Conservation (phyloP, 2,329 filamentous ascomycete genomes). For the Magnaporthiopsis rhizophila region DNA sequence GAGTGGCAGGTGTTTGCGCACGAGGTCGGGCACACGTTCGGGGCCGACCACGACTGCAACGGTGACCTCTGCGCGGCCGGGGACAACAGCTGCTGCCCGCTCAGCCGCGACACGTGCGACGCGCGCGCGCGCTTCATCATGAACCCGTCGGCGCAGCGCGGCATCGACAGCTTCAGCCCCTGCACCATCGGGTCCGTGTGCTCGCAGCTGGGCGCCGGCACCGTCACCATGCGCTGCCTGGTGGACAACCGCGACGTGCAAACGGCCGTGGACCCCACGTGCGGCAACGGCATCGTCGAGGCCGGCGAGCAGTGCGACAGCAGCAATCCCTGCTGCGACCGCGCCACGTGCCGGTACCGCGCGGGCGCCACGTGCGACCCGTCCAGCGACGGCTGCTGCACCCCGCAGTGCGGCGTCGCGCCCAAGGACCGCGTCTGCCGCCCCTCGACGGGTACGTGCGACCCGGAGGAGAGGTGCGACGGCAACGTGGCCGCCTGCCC, state of each 20-base stretch:
- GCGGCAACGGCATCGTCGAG: slow-evolving; percentile 96
- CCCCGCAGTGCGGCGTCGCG: slow-evolving; percentile 56
- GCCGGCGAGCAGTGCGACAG: slow-evolving; percentile 89
- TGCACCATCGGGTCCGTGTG: slow-evolving; percentile 94
- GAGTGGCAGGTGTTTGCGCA: slow-evolving; percentile 97
- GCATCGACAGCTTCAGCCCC: slow-evolving; percentile 73
- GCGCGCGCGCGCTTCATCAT: slow-evolving; percentile 77
- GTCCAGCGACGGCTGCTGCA: slow-evolving; percentile 76
- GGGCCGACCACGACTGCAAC: slow-evolving; percentile 90
- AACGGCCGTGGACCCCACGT: slow-evolving; percentile 75
- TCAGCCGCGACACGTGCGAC: slow-evolving; percentile 60
- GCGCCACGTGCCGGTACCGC: slow-evolving; percentile 79
- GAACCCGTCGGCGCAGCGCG: slow-evolving; percentile 77
- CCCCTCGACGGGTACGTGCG: slow-evolving; percentile 69
- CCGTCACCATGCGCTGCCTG: slow-evolving; percentile 65
- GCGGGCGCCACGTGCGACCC: slow-evolving; percentile 69
- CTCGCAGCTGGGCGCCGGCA: slow-evolving; percentile 69
- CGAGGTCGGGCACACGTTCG: slow-evolving; percentile 89
- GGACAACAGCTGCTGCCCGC: slow-evolving; percentile 69
- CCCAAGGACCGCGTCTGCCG: slow-evolving; percentile 68
- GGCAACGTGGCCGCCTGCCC: slow-evolving; percentile 70
- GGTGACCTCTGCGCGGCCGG: slow-evolving; percentile 46
- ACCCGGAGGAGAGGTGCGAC: slow-evolving; percentile 75
- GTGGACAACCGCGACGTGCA: slow-evolving; percentile 75
- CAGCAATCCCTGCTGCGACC: slow-evolving; percentile 73